Evolutionary conservation across 352 stramenopile genomes (phyloP).

Genomic region (Pythium volutum): DNA sequence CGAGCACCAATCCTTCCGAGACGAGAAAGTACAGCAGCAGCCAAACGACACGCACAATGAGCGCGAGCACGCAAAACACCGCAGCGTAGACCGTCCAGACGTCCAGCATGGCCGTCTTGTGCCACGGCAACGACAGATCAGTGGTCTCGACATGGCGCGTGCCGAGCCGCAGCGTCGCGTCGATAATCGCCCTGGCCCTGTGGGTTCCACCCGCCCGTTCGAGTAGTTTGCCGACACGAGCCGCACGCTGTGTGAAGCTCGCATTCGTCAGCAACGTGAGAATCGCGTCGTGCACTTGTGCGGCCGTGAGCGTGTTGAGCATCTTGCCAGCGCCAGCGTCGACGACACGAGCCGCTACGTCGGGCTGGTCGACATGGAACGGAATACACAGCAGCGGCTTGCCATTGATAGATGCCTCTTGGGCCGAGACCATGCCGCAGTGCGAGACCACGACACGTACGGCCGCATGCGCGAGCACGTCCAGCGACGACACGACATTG

Average conservation of each 20-base stretch:
- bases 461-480: conserved; percentile 56
- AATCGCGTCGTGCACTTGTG: conserved; percentile 51
- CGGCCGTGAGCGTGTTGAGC: conserved; percentile 53
- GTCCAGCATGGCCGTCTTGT: conserved; percentile 75
- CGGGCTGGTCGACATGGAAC: conserved; percentile 85
- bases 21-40: conserved; percentile 63
- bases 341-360: conserved; percentile 74
- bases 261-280: conserved; percentile 46
- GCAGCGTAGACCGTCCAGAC: conserved; percentile 77
- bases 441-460: conserved; percentile 82
- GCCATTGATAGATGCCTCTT: conserved; percentile 73
- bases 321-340: conserved; percentile 67
- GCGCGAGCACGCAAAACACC: conserved; percentile 61
- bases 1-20: conserved; percentile 37
- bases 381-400: conserved; percentile 87
- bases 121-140: conserved; percentile 66
- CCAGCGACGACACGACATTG: conserved; percentile 51
- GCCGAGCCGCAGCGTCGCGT: conserved; percentile 54
- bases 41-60: conserved; percentile 63
- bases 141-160: conserved; percentile 63
- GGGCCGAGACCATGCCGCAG: conserved; percentile 81
- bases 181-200: conserved; percentile 65
- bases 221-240: conserved; percentile 51
- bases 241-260: conserved; percentile 42
- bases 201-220: conserved; percentile 59